Evolutionary conservation across 2,329 filamentous ascomycete genomes (phyloP).

Genomic region (Xylaria multiplex): DNA sequence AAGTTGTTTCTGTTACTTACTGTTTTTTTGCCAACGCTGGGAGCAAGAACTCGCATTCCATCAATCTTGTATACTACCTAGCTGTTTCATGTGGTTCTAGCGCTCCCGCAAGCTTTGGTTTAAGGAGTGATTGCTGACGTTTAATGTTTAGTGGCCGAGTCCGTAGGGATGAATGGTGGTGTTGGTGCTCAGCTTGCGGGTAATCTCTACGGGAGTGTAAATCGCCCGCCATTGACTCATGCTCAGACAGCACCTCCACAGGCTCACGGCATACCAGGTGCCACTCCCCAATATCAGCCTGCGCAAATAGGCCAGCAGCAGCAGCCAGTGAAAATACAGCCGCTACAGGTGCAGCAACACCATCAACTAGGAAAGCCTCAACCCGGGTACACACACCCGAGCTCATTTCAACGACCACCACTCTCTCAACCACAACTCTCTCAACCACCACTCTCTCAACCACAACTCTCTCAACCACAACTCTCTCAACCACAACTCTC

Average conservation of each 20-base stretch:
- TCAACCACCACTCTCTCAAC: no score
- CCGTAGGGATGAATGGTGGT: constrained; percentile 29
- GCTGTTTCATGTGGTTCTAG: constrained; percentile 28
- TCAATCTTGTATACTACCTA: constrained; percentile 18
- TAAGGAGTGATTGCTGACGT: constrained; percentile 16
- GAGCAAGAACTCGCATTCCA: constrained; percentile 32
- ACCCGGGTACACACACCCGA: background rate
- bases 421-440: background rate
- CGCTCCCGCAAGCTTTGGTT: constrained; percentile 14
- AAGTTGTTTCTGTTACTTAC: background rate
- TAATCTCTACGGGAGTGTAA: constrained; percentile 21
- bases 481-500: no score
- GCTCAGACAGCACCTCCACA: constrained; percentile 36
- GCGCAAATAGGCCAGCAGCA: constrained; percentile 21
- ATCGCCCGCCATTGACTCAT: constrained; percentile 33
- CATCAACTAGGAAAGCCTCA: constrained; percentile 5
- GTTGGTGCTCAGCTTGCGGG: constrained; percentile 33
- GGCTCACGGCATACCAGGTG: constrained; percentile 17
- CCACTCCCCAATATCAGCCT: constrained; percentile 15
- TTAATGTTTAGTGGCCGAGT: constrained; percentile 31
- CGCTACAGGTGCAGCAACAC: constrained; percentile 1
- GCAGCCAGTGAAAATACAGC: constrained; percentile 21
- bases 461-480: background rate
- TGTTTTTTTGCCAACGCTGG: constrained; percentile 17
- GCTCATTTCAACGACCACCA: constrained; percentile 20